phyloP scores from a whole-genome alignment of 345 rosid genomes.

The Pistacia vera region DNA sequence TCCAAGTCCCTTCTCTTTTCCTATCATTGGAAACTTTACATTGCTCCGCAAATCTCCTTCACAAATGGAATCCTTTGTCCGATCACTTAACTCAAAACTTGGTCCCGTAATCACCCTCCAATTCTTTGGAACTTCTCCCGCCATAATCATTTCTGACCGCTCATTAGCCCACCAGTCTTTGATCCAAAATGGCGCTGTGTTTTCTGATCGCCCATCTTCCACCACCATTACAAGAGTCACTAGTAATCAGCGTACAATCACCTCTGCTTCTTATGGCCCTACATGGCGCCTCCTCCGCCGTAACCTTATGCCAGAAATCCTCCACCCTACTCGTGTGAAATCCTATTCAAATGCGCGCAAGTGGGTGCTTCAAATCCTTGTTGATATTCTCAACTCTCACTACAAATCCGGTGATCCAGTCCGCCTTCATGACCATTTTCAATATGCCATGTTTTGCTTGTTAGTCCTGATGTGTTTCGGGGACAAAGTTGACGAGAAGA shows the following conservation, averaged over 20 bases:
- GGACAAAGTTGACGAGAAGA: constrained; percentile 35
- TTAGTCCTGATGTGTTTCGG: constrained; percentile 45
- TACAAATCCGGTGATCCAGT: constrained; percentile 16
- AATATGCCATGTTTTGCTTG: constrained; percentile 36
- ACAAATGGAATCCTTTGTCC: constrained; percentile 19
- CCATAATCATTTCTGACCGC: constrained; percentile 41
- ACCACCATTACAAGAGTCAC: constrained; percentile 25
- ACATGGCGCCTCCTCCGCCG: constrained; percentile 50
- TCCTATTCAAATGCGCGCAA: constrained; percentile 36
- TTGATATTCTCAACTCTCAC: neutral
- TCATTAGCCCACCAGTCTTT: constrained; percentile 48
- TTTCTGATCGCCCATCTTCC: constrained; percentile 41
- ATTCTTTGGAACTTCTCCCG: constrained; percentile 31
- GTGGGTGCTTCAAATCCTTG: constrained; percentile 43
- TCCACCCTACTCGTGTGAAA: constrained; percentile 31
- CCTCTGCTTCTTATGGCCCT: constrained; percentile 43
- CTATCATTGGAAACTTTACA: constrained; percentile 20
- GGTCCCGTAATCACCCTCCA: constrained; percentile 46
- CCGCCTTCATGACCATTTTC: constrained; percentile 26
- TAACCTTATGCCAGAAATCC: constrained; percentile 49
- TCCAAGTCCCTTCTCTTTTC: constrained; percentile 31
- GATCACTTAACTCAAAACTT: constrained; percentile 24
- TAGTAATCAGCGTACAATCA: constrained; percentile 35
- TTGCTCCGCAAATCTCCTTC: constrained; percentile 5
- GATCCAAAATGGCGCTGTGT: constrained; percentile 44